Evolutionary conservation across 148 eudicot species (phyloP).

Genomic region (Fallopia convolvulus): DNA sequence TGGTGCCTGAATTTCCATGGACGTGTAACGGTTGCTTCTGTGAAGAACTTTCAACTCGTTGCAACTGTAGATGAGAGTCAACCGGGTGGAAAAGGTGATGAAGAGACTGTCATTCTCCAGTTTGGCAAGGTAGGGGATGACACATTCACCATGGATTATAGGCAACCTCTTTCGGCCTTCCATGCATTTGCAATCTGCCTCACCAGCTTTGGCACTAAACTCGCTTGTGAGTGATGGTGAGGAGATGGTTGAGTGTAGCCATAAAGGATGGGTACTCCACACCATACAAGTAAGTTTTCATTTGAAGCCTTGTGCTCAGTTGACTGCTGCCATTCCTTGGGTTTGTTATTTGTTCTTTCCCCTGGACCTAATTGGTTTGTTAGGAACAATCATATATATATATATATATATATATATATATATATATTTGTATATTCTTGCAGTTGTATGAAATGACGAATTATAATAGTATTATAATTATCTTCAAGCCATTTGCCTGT

Average conservation of each 20-base stretch:
- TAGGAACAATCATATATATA: not conserved
- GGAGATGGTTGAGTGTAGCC: not conserved
- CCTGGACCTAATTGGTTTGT: not conserved
- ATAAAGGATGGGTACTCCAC: not conserved
- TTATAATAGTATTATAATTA: not conserved
- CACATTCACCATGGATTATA: slow-evolving; percentile 87
- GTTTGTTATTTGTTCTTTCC: slow-evolving; percentile 3
- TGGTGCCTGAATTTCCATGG: slow-evolving; percentile 99
- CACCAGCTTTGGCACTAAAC: slow-evolving; percentile 92
- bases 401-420: no score
- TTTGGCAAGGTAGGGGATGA: slow-evolving; percentile 93
- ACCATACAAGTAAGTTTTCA: not conserved
- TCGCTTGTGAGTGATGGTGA: slow-evolving; percentile 68
- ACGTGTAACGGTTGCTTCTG: slow-evolving; percentile 91
- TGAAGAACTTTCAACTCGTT: slow-evolving; percentile 85
- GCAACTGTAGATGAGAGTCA: slow-evolving; percentile 83
- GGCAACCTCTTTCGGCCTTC: slow-evolving; percentile 88
- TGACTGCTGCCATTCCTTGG: not conserved
- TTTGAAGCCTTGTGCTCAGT: not conserved
- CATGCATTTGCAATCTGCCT: slow-evolving; percentile 96
- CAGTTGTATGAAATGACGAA: slow-evolving; percentile 4
- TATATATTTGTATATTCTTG: not conserved
- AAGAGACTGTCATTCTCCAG: slow-evolving; percentile 82
- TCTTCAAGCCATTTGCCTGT: not conserved
- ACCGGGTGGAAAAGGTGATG: slow-evolving; percentile 83